Conservation (phyloP, 176 grass and related monocot genomes). For the Typha latifolia region DNA sequence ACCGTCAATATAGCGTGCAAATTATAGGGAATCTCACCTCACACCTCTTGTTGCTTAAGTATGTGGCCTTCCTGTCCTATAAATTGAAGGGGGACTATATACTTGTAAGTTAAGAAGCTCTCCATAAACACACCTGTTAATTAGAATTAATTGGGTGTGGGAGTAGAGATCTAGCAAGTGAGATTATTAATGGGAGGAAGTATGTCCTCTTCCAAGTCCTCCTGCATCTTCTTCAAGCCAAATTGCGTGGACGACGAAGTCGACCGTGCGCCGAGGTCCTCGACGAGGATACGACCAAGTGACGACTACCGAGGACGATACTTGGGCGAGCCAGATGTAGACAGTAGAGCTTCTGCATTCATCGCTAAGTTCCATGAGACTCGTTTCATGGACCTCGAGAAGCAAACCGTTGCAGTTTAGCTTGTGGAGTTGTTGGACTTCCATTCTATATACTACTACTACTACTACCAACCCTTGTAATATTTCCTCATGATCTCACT, state of each 20-base stretch:
- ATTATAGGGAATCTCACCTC: background rate
- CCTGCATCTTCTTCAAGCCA: background rate
- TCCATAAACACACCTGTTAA: too few species aligned
- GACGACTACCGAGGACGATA: conserved; percentile 53
- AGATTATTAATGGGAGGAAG: background rate
- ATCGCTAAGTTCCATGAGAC: background rate
- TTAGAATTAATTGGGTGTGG: background rate
- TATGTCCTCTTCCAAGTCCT: too few species aligned
- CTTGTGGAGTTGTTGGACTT: too few species aligned
- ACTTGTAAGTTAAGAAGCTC: too few species aligned
- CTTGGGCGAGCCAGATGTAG: conserved; percentile 58
- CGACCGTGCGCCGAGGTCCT: conserved; percentile 26
- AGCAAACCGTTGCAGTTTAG: background rate
- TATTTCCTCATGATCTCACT: too few species aligned
- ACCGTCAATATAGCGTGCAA: background rate
- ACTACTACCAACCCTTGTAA: too few species aligned
- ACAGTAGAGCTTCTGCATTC: conserved; percentile 9
- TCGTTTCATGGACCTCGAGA: background rate
- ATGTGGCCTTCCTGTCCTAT: background rate
- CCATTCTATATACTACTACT: too few species aligned
- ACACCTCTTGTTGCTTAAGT: background rate
- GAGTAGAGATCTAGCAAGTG: background rate
- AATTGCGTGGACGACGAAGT: conserved; percentile 23
- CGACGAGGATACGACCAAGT: conserved; percentile 56
- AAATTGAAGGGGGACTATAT: background rate